Evolutionary conservation across 768 basidiomycete genomes (phyloP).

Genomic region (Hysterangium stoloniferum): DNA sequence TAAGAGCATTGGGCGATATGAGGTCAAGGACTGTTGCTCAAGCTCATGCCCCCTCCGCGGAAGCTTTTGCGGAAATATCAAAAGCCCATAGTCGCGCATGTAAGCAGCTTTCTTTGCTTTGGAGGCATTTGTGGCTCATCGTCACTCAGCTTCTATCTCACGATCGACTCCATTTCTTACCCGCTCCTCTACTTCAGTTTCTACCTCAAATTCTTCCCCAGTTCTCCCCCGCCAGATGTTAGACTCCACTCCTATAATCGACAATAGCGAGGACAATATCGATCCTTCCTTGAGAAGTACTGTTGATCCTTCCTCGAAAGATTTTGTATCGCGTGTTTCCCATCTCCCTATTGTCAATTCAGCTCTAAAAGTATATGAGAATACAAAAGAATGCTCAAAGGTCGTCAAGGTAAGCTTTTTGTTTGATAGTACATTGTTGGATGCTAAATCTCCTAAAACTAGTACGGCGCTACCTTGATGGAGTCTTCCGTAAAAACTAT

Average conservation of each 20-base stretch:
- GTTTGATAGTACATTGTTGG: constrained; percentile 2
- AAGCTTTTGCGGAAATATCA: constrained; percentile 7
- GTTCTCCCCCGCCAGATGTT: neutral
- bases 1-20: constrained; percentile 73
- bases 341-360: constrained; percentile 65
- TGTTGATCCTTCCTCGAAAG: constrained; percentile 19
- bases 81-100: constrained; percentile 9
- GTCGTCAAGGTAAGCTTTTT: constrained; percentile 65
- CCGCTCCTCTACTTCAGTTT: constrained; percentile 14
- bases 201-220: constrained; percentile 13
- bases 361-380: constrained; percentile 69
- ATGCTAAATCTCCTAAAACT: constrained; percentile 9
- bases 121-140: neutral
- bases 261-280: neutral
- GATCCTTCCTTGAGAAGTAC: constrained; percentile 7
- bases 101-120: neutral
- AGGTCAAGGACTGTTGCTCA: constrained; percentile 34
- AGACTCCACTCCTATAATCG: neutral
- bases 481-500: constrained; percentile 78
- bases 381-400: constrained; percentile 73
- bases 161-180: constrained; percentile 16
- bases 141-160: neutral
- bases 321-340: constrained; percentile 52
- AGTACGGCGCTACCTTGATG: constrained; percentile 87
- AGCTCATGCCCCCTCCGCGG: constrained; percentile 9